Evolutionary conservation across 2,329 filamentous ascomycete species (phyloP), one percentile per base, ranked within the genome.

Genomic region (Shiraia bambusicola): DNA sequence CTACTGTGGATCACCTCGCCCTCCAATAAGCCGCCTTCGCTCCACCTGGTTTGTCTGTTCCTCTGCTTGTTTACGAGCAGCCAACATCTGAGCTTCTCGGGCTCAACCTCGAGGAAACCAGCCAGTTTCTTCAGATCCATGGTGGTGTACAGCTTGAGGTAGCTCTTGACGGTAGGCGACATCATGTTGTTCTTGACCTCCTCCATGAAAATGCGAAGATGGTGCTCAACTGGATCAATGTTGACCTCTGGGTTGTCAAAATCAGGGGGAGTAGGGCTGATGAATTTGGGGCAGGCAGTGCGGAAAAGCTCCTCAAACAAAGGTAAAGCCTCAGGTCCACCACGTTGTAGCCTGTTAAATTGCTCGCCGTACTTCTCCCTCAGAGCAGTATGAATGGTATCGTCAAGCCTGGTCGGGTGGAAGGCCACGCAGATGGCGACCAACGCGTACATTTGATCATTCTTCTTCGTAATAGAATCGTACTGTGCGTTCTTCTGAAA

Each of bases 151-250:
- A 98, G 86, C 70, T 95, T 93, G 58, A 98, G 83, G 78, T 98
- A 98, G 50, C 91, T 96, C 80, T 95, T 95, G 70, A 98, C 87
- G 32, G 91, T 96, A 31, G 93, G 93, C 70, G 88, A 92, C 84
- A 84, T 95, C 82, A 98, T 93, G 75, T 95, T 97, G 75, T 89
- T 96, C 83, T 95, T 95, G 72, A 98, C 92, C 78, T 98, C 93
- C 60, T 96, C 91, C 92, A 98, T 97, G 80, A 98, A 98, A 75
- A 98, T 87, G 63, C 87, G 80, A 54, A 95, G 83, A 75, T 98
- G 92, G 79, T 98, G 93, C 76, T 98, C 92, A 56, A 96, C 83
- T 30, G 93, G 93, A 76, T 98, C 93, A 62, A 97, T 80, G 78
- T 98, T 98, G 74, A 91, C 75, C 72, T 91, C 84, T 51, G 93